A percentile compares a stretch with the other conserved stretches of the same genome.
phyloP scores from a whole-genome alignment of 169 alveolate genomes.

The Plasmodium gonderi region DNA sequence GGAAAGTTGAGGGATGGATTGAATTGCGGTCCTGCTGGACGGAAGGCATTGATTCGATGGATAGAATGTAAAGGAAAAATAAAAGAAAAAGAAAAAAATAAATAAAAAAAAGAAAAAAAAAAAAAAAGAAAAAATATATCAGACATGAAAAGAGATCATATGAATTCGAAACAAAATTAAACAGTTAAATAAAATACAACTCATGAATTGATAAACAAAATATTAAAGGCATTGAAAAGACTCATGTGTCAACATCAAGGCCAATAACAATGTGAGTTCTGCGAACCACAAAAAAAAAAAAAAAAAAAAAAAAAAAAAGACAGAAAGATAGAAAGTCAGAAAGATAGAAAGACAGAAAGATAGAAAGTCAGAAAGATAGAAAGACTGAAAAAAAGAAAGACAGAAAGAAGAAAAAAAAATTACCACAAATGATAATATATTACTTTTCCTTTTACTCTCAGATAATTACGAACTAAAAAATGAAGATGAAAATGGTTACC shows the following conservation, averaged over 20 bases:
- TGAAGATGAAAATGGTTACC: conserved; percentile 79
- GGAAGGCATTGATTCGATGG: conserved; percentile 85
- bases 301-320: neutral
- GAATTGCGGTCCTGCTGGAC: conserved; percentile 88
- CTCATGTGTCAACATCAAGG: neutral
- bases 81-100: neutral
- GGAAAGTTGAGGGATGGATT: conserved; percentile 69
- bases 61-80: conserved; percentile 78
- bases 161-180: neutral
- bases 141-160: too few relatives aligned
- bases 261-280: neutral
- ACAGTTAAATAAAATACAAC: neutral
- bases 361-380: neutral
- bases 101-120: neutral
- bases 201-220: neutral
- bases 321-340: neutral
- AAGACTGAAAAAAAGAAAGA: neutral
- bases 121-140: conserved; percentile 1
- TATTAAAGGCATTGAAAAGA: neutral
- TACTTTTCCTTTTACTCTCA: conserved; percentile 18
- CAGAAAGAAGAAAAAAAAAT: neutral
- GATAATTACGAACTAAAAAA: conserved; percentile 83
- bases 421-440: neutral
- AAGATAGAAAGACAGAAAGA: neutral
- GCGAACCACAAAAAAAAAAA: too few relatives aligned